Evolutionary conservation across 2,329 filamentous ascomycete species (phyloP).

Genomic region (Fusarium avenaceum): DNA sequence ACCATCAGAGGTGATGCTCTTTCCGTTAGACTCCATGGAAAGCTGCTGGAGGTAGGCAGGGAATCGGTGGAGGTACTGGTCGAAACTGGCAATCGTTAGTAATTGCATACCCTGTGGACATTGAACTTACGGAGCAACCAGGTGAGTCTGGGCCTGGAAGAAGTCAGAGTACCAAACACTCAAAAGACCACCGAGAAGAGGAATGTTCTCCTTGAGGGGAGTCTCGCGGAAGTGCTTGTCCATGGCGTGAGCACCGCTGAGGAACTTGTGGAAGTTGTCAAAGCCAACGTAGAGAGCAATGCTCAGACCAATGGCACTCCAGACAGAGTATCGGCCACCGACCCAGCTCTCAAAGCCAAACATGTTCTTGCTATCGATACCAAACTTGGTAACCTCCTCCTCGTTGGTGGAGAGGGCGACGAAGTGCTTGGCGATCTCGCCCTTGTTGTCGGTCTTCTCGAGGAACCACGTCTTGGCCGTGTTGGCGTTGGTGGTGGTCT

Average conservation of each 20-base stretch:
- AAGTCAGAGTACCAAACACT: slow-evolving; percentile 99
- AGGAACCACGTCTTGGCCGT: slow-evolving; percentile 98
- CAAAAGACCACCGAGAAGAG: slow-evolving; percentile 88
- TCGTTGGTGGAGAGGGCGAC: slow-evolving; percentile 98
- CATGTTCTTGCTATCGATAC: slow-evolving; percentile 99
- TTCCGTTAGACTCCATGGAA: slow-evolving; percentile 99
- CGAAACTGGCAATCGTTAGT: slow-evolving; percentile 72
- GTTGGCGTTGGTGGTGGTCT: slow-evolving; percentile 97
- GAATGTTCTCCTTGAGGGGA: slow-evolving; percentile 94
- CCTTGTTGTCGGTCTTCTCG: slow-evolving; percentile 79
- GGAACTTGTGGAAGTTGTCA: slow-evolving; percentile 98
- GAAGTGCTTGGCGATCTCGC: slow-evolving; percentile 97
- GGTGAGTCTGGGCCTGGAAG: slow-evolving; percentile 97
- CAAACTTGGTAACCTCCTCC: slow-evolving; percentile 95
- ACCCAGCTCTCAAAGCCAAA: slow-evolving; percentile 99
- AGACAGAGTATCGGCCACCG: slow-evolving; percentile 97
- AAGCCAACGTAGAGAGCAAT: slow-evolving; percentile 95
- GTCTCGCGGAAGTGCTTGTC: slow-evolving; percentile 97
- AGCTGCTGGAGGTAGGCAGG: slow-evolving; percentile 98
- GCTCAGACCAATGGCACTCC: slow-evolving; percentile 97
- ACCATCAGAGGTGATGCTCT: slow-evolving; percentile 91
- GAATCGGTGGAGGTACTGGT: slow-evolving; percentile 99
- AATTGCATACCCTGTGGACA: background rate
- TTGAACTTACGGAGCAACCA: slow-evolving; percentile 86
- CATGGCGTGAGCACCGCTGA: slow-evolving; percentile 95